Evolutionary conservation across 495 filamentous ascomycete genomes (phyloP).

Genomic region (Penicillium manginii): DNA sequence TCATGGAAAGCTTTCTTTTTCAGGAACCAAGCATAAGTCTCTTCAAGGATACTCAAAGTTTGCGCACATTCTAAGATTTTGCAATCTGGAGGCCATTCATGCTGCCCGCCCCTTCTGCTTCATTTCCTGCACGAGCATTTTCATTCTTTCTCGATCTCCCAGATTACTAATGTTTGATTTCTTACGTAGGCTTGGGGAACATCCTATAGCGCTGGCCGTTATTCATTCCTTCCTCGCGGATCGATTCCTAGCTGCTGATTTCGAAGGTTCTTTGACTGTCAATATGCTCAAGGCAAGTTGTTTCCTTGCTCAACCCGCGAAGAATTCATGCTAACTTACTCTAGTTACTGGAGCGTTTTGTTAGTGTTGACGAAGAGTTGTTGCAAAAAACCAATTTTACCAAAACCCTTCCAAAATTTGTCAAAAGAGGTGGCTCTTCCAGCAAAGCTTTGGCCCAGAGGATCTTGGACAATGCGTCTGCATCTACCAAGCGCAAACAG

Average conservation of each 20-base stretch:
- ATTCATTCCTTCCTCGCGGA: slow-evolving; percentile 68
- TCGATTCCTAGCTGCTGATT: slow-evolving; percentile 67
- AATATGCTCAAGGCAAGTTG: slow-evolving; percentile 62
- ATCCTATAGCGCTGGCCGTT: slow-evolving; percentile 56
- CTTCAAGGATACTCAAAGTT: too few relatives aligned
- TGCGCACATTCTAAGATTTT: neutral
- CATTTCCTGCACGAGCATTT: neutral
- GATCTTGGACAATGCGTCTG: slow-evolving; percentile 60
- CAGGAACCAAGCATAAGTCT: neutral
- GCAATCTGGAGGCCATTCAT: neutral
- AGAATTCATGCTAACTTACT: slow-evolving; percentile 4
- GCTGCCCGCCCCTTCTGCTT: too few relatives aligned
- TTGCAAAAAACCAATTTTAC: slow-evolving; percentile 70
- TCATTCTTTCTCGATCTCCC: slow-evolving; percentile 8
- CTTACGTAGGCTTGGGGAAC: slow-evolving; percentile 57
- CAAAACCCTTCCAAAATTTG: slow-evolving; percentile 62
- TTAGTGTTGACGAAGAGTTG: slow-evolving; percentile 63
- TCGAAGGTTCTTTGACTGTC: slow-evolving; percentile 62
- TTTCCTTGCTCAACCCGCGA: neutral
- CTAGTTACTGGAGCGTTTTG: slow-evolving; percentile 65
- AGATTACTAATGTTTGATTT: slow-evolving; percentile 34
- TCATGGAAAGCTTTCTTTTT: neutral
- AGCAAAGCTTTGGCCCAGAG: slow-evolving; percentile 61
- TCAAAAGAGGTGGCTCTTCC: slow-evolving; percentile 67
- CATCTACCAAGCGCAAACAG: slow-evolving; percentile 54